Percentiles rank a stretch among this genome's conserved stretches.
Evolutionary conservation across 345 rosid species (phyloP).

Genomic region (Camelina neglecta): DNA sequence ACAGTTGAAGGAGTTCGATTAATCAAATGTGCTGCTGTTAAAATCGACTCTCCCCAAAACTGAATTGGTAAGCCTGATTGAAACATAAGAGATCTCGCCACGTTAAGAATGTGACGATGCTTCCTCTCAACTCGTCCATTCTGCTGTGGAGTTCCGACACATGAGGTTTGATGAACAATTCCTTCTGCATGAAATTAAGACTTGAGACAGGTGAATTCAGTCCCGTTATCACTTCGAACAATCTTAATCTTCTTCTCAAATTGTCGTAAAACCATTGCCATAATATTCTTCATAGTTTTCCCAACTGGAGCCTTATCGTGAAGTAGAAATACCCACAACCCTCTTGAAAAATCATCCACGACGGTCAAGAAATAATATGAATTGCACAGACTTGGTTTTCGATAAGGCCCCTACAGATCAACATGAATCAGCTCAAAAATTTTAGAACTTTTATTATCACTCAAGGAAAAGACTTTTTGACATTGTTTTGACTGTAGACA

Average conservation of each 20-base stretch:
- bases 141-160: neutral
- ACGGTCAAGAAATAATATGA: neutral
- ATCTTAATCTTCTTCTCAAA: neutral
- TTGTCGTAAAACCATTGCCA: neutral
- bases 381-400: neutral
- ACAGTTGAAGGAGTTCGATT: no score
- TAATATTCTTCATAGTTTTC: neutral
- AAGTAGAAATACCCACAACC: neutral
- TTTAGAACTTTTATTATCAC: neutral
- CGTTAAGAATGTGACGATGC: neutral
- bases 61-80: no score
- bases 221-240: no score
- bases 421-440: neutral
- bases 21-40: no score
- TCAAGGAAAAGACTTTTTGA: neutral
- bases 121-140: neutral
- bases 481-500: neutral
- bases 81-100: neutral
- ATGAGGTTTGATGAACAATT: neutral
- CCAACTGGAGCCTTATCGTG: neutral
- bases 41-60: no score
- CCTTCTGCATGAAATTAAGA: neutral
- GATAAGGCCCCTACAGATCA: neutral
- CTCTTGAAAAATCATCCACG: neutral
- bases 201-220: no score